Evolutionary conservation across 2,329 filamentous ascomycete genomes (phyloP).

Genomic region (Beauveria rudraprayagi): DNA sequence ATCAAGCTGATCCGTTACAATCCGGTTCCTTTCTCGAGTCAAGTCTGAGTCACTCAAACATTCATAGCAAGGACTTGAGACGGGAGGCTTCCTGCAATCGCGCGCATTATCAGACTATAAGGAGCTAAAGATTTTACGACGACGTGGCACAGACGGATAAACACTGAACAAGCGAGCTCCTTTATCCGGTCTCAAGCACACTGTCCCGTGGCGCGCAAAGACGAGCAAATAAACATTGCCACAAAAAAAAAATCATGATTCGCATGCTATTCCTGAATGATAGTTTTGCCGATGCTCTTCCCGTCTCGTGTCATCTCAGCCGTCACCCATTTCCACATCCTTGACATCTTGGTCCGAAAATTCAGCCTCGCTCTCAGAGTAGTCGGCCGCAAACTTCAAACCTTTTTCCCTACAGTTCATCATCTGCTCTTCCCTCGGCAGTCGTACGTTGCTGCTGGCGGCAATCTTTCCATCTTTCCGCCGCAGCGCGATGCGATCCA

Average conservation of each 20-base stretch:
- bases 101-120: too few relatives aligned
- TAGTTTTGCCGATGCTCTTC: too few relatives aligned
- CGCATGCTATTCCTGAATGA: too few relatives aligned
- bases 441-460: neutral
- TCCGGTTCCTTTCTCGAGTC: too few relatives aligned
- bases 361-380: conserved; percentile 8
- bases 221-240: too few relatives aligned
- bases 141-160: neutral
- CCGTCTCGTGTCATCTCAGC: neutral
- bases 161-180: neutral
- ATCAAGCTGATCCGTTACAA: too few relatives aligned
- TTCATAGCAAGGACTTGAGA: too few relatives aligned
- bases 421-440: neutral
- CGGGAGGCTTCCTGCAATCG: too few relatives aligned
- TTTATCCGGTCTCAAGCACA: neutral
- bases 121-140: neutral
- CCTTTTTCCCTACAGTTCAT: neutral
- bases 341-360: neutral
- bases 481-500: conserved; percentile 6
- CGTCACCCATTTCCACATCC: neutral
- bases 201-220: too few relatives aligned
- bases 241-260: too few relatives aligned
- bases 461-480: neutral
- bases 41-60: too few relatives aligned
- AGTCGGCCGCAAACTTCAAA: neutral